Conservation (phyloP, 768 basidiomycete genomes). For the Albatrellus ellisii region DNA sequence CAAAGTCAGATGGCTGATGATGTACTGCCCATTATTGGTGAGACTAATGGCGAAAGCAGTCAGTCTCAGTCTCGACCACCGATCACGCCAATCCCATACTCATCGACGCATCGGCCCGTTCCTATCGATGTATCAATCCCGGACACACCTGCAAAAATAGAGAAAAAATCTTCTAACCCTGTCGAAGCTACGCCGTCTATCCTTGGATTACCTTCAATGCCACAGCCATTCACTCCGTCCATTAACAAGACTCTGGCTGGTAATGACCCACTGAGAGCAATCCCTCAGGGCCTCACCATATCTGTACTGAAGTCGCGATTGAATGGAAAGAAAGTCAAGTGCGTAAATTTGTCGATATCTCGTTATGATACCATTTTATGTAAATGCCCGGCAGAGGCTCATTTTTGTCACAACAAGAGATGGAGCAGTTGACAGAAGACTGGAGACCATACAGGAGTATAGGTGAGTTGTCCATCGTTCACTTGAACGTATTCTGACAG, state of each 20-base stretch:
- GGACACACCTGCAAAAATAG: not conserved
- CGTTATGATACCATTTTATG: slow-evolving; percentile 1
- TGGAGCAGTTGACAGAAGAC: slow-evolving; percentile 58
- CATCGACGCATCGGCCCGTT: not conserved
- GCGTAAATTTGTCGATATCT: slow-evolving; percentile 15
- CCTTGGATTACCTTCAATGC: slow-evolving; percentile 27
- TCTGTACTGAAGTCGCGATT: slow-evolving; percentile 45
- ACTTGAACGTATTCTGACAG: slow-evolving; percentile 2
- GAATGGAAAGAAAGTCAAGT: slow-evolving; percentile 63
- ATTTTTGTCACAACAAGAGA: slow-evolving; percentile 67
- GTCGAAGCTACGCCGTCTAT: slow-evolving; percentile 1
- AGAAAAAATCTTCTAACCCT: not conserved
- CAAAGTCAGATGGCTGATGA: slow-evolving; percentile 12
- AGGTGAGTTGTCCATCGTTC: slow-evolving; percentile 29
- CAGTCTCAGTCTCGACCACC: not conserved
- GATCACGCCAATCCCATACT: not conserved
- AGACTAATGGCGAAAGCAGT: not conserved
- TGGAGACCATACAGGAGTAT: slow-evolving; percentile 81
- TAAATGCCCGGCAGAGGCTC: slow-evolving; percentile 35
- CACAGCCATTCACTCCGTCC: slow-evolving; percentile 55
- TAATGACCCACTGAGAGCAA: slow-evolving; percentile 27
- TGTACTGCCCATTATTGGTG: not conserved
- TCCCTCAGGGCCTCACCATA: slow-evolving; percentile 49
- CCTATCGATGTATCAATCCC: not conserved
- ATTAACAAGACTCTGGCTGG: slow-evolving; percentile 41